Percentiles rank a stretch among this genome's conserved stretches.
phyloP scores from a whole-genome alignment of 306 rosid species.

The Dalbergia oliveri region DNA sequence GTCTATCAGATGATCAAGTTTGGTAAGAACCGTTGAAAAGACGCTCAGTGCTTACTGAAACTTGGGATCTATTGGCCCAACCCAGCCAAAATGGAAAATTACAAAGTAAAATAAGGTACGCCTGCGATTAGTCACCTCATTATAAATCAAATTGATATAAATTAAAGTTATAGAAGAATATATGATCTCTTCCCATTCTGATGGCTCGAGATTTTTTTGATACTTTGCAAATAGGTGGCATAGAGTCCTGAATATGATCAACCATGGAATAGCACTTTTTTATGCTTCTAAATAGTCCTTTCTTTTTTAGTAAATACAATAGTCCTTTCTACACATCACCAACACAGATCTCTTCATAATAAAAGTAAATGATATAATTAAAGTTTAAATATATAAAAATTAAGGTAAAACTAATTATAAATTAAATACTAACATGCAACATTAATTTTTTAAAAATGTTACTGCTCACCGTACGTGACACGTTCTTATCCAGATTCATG shows the following conservation, averaged over 20 bases:
- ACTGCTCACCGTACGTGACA: conserved; percentile 42
- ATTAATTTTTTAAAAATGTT: not conserved
- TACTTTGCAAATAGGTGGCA: not conserved
- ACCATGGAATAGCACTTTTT: not conserved
- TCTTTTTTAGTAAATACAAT: not conserved
- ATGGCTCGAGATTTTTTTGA: not conserved
- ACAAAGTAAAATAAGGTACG: not conserved
- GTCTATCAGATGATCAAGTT: not conserved
- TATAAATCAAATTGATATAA: not conserved
- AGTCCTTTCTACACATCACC: too few relatives aligned
- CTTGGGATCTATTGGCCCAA: not conserved
- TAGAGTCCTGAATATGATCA: not conserved
- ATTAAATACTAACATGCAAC: too few relatives aligned
- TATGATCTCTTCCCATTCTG: not conserved
- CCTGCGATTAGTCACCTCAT: conserved; percentile 24
- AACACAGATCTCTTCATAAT: too few relatives aligned
- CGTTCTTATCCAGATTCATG: conserved; percentile 52
- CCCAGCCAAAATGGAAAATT: not conserved
- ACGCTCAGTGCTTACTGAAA: not conserved
- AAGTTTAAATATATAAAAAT: not conserved
- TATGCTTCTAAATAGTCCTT: not conserved
- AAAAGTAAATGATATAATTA: not conserved
- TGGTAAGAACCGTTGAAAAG: not conserved
- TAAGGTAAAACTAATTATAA: too few relatives aligned
- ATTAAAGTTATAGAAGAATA: not conserved